Evolutionary conservation across 2,329 filamentous ascomycete species (phyloP).

Genomic region (Aspergillus piperis): DNA sequence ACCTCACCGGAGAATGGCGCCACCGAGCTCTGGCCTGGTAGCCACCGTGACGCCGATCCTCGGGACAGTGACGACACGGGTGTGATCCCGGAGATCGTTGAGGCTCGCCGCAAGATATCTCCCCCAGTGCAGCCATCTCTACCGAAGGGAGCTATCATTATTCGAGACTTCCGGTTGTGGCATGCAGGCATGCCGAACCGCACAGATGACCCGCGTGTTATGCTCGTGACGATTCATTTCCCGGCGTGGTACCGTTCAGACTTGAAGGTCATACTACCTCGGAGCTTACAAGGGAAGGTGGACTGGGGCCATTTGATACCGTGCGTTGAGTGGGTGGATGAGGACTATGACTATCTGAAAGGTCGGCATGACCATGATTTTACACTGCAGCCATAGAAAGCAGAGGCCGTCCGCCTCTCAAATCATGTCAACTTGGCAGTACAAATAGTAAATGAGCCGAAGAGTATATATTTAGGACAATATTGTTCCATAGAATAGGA

Average conservation of each 20-base stretch:
- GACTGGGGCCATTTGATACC: constrained; percentile 39
- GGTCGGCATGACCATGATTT: constrained; percentile 36
- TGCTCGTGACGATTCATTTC: constrained; percentile 47
- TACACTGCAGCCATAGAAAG: constrained; percentile 19
- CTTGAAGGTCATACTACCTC: constrained; percentile 36
- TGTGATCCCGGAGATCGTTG: constrained; percentile 37
- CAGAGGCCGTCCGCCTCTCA: background rate
- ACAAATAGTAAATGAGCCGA: no score
- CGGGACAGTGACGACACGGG: constrained; percentile 20
- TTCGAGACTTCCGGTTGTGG: constrained; percentile 53
- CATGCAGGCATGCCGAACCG: constrained; percentile 55
- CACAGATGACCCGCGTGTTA: constrained; percentile 45
- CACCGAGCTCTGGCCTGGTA: constrained; percentile 56
- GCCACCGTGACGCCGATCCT: constrained; percentile 45
- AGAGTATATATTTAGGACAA: no score
- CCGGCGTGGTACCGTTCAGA: constrained; percentile 40
- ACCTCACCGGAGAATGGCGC: constrained; percentile 49
- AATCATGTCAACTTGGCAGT: no score
- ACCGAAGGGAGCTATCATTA: constrained; percentile 48
- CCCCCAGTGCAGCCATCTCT: constrained; percentile 45
- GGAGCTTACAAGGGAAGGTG: constrained; percentile 30
- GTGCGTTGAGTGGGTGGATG: constrained; percentile 40
- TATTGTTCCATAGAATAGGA: no score
- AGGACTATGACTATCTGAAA: constrained; percentile 26
- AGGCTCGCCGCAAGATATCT: constrained; percentile 32